These are phyloP conservation scores for Tetrastigma voinierianum DNA, from an alignment of 164 flowering plant genomes.

Conservation along the genomic window DNA sequence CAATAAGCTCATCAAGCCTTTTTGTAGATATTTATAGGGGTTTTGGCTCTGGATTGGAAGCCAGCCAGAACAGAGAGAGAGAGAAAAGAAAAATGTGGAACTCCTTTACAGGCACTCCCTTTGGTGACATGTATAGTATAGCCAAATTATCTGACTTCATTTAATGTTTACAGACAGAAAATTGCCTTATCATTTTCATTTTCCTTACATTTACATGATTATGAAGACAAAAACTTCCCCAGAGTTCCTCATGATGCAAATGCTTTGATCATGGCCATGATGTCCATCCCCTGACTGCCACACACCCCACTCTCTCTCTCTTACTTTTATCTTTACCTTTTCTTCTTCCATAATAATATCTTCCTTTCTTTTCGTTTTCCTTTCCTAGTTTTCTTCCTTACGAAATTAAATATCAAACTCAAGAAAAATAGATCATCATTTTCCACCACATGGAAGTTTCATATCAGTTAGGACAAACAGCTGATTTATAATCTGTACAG, in stretches of 20 bases:
- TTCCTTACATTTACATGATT: conserved; percentile 6
- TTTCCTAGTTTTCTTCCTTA: too few species aligned
- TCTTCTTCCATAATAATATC: too few species aligned
- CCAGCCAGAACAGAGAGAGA: too few species aligned
- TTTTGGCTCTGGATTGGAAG: not conserved
- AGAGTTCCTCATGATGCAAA: conserved; percentile 19
- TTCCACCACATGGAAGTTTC: too few species aligned
- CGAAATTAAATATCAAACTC: too few species aligned
- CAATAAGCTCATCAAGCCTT: too few species aligned
- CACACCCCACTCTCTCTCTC: too few species aligned
- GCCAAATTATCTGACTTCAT: conserved; percentile 20
- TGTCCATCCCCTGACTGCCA: conserved; percentile 8
- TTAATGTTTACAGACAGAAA: conserved; percentile 14
- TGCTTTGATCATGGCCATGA: conserved; percentile 16
- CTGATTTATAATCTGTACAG: too few species aligned
- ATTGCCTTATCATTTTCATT: conserved; percentile 1
- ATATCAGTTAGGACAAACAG: too few species aligned
- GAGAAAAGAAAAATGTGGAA: not conserved
- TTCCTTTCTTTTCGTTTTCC: too few species aligned
- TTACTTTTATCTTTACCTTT: too few species aligned
- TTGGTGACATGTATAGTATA: conserved; percentile 23
- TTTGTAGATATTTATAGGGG: conserved; percentile 12
- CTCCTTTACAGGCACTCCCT: conserved; percentile 18
- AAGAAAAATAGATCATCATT: too few species aligned
- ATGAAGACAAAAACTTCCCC: conserved; percentile 11